Conservation (phyloP, 352 stramenopile species). For the Phytophthora capsici region DNA sequence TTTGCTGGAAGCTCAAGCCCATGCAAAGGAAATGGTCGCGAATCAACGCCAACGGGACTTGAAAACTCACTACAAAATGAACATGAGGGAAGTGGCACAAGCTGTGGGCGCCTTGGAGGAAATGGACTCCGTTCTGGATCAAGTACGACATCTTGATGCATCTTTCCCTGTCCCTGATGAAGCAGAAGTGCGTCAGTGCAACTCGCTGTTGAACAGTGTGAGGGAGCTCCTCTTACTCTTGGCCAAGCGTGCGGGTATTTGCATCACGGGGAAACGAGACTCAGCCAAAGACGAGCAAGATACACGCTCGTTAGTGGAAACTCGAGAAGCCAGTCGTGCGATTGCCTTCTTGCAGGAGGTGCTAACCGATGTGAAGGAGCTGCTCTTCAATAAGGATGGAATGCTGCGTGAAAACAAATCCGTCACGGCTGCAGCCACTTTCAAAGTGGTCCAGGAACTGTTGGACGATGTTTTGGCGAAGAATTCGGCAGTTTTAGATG, state of each 20-base stretch:
- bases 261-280: conserved; percentile 67
- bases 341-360: conserved; percentile 35
- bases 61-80: conserved; percentile 68
- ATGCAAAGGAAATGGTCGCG: conserved; percentile 50
- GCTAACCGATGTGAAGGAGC: conserved; percentile 45
- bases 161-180: conserved; percentile 10
- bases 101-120: conserved; percentile 70
- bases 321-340: conserved; percentile 14
- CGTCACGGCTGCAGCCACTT: conserved; percentile 14
- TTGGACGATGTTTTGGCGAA: conserved; percentile 49
- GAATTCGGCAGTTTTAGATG: conserved; percentile 26
- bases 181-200: conserved; percentile 25
- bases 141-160: conserved; percentile 44
- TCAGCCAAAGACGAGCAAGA: conserved; percentile 52
- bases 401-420: conserved; percentile 22
- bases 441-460: conserved; percentile 45
- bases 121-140: conserved; percentile 53
- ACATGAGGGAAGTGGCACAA: conserved; percentile 57
- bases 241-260: conserved; percentile 69
- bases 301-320: conserved; percentile 53
- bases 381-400: conserved; percentile 29
- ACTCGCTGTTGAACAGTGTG: conserved; percentile 38
- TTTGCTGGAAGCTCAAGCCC: conserved; percentile 53
- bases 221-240: conserved; percentile 55
- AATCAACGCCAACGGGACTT: conserved; percentile 58